phyloP scores from a whole-genome alignment of 2,329 filamentous ascomycete species.

The Aspergillus quadrilineatus region DNA sequence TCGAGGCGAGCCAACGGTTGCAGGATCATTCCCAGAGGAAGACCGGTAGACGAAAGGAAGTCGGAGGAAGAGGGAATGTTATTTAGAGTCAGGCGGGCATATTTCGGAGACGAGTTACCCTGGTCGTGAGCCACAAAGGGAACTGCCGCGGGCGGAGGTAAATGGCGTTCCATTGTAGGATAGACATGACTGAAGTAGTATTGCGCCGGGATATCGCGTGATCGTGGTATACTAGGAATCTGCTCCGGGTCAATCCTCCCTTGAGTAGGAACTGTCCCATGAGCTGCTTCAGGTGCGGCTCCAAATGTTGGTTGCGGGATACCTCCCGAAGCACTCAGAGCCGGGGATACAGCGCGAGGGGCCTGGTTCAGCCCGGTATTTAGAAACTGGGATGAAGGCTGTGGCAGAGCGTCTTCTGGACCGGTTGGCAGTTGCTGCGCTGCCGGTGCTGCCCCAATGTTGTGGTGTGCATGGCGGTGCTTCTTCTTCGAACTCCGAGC shows the following conservation, averaged over 20 bases:
- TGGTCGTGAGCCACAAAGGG: constrained; percentile 95
- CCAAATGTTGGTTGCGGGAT: constrained; percentile 43
- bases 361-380: constrained; percentile 53
- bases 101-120: constrained; percentile 94
- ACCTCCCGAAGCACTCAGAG: constrained; percentile 25
- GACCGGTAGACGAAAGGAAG: constrained; percentile 71
- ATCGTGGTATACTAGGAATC: constrained; percentile 83
- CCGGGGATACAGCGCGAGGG: constrained; percentile 30
- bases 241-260: constrained; percentile 84
- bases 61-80: constrained; percentile 84
- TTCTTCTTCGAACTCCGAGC: constrained; percentile 72
- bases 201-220: constrained; percentile 77
- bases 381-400: constrained; percentile 58
- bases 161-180: constrained; percentile 90
- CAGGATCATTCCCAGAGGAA: constrained; percentile 83
- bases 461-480: constrained; percentile 89
- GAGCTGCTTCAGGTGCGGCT: constrained; percentile 49
- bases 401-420: constrained; percentile 41
- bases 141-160: constrained; percentile 82
- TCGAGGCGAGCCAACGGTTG: constrained; percentile 84
- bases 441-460: constrained; percentile 62
- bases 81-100: constrained; percentile 85
- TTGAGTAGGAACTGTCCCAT: constrained; percentile 63
- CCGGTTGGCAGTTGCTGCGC: constrained; percentile 65
- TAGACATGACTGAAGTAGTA: constrained; percentile 87